Evolutionary conservation across 306 rosid species (phyloP).

Genomic region (Leucaena leucocephala): DNA sequence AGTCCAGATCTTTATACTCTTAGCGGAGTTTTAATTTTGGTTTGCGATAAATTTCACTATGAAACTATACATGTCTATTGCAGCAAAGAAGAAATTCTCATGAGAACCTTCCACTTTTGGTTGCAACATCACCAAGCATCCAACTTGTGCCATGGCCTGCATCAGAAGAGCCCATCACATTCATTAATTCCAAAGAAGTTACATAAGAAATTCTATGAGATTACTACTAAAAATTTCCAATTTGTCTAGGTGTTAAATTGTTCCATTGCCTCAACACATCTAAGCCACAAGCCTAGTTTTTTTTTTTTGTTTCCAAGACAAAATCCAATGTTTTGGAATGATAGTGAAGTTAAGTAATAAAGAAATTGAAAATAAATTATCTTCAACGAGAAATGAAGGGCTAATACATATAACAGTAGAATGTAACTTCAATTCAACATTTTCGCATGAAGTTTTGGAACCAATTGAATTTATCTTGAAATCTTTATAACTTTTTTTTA

Average conservation of each 20-base stretch:
- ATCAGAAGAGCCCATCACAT: slow-evolving; percentile 30
- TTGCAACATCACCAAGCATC: slow-evolving; percentile 86
- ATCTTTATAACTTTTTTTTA: neutral
- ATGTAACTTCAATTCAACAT: too few relatives aligned
- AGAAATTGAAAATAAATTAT: slow-evolving; percentile 3
- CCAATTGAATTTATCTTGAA: neutral
- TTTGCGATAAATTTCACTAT: neutral
- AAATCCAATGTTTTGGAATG: neutral
- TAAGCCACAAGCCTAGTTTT: neutral
- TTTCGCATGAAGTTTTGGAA: neutral
- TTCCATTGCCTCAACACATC: neutral
- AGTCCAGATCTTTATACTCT: too few relatives aligned
- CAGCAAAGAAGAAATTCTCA: slow-evolving; percentile 81
- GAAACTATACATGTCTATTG: slow-evolving; percentile 5
- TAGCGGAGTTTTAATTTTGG: too few relatives aligned
- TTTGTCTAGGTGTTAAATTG: neutral
- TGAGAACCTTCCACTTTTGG: slow-evolving; percentile 84
- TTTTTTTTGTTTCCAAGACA: neutral
- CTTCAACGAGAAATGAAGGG: slow-evolving; percentile 12
- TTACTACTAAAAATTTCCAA: neutral
- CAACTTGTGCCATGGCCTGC: slow-evolving; percentile 85
- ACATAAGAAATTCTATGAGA: neutral
- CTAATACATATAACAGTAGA: neutral
- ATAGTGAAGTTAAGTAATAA: neutral
- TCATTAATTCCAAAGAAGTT: slow-evolving; percentile 12